Base-by-base conservation (phyloP, 2,329 filamentous ascomycete species). In the Fusarium illudens region DNA sequence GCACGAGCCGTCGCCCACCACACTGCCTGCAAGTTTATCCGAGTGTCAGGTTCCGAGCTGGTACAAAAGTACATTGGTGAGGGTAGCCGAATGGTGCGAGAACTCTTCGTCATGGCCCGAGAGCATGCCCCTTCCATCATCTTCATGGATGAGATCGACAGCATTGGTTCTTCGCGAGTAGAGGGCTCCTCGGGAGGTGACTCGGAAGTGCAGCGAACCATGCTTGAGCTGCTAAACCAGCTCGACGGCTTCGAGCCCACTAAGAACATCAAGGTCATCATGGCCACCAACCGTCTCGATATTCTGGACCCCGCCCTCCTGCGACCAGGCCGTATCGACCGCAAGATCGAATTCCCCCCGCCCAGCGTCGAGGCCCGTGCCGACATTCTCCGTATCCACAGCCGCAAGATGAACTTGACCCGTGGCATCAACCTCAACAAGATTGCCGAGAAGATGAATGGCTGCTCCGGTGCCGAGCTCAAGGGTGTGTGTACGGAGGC, bases 61-160 rank as follows among this genome's bases (percentile, higher is more conserved):
- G 96, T 99, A 71, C 96, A 99, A 79, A 99, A 99, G 84, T 99
- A 99, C 82, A 99, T 99, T 75, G 96, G 96, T 77, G 96, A 99
- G 80, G 96, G 96, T 77, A 96, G 92, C 74, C 90, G 96, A 74
- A 99, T 99, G 96, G 96, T 99, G 68, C 93, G 96, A 77, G 96
- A 99, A 82, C 87, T 99, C 53, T 99, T 99, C 86, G 92, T 99
- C 78, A 99, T 99, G 96, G 96, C 96, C 27, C 89, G 96, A 81
- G 96, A 99, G 79, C 96, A 99, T 75, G 96, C 96, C 1, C 96
- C 96, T 20, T 97, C 93, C 71, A 99, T 99, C 82, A 99, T 99
- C 81, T 99, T 99, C 86, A 99, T 99, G 96, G 96, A 99, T 80
- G 96, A 99, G 82, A 98, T 99, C 80, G 96, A 99, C 84, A 97